Conservation (phyloP, 2,329 filamentous ascomycete species). For the Claviceps sp. region DNA sequence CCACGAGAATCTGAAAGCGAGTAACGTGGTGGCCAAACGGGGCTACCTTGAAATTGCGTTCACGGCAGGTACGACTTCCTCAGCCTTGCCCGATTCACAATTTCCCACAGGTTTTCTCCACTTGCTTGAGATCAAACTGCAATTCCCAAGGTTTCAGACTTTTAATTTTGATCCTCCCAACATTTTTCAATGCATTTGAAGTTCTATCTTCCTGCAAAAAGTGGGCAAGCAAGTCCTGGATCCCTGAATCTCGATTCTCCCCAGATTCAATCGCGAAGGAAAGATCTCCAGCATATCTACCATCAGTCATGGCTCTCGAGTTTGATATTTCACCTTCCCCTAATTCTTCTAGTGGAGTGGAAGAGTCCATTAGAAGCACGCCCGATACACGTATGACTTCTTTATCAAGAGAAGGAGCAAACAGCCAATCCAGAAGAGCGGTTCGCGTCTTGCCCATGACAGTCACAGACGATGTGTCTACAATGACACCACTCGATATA, state of each 20-base stretch:
- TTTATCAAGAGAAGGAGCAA: constrained; percentile 49
- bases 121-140: background rate
- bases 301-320: constrained; percentile 10
- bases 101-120: constrained; percentile 1
- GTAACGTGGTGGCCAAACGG: background rate
- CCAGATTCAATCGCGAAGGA: background rate
- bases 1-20: background rate
- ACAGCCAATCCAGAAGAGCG: constrained; percentile 21
- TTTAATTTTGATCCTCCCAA: background rate
- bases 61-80: constrained; percentile 5
- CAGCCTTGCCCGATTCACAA: constrained; percentile 4
- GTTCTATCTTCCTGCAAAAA: background rate
- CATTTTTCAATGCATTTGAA: background rate
- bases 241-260: background rate
- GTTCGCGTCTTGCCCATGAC: constrained; percentile 19
- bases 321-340: constrained; percentile 34
- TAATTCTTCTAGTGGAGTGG: constrained; percentile 35
- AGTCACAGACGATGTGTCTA: constrained; percentile 5
- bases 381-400: constrained; percentile 50
- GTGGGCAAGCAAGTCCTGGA: background rate
- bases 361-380: constrained; percentile 47
- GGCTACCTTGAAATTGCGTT: background rate
- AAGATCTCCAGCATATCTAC: background rate
- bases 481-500: constrained; percentile 13
- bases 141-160: background rate